Base-by-base conservation (phyloP, 768 basidiomycete species). In the Trametes meyenii region DNA sequence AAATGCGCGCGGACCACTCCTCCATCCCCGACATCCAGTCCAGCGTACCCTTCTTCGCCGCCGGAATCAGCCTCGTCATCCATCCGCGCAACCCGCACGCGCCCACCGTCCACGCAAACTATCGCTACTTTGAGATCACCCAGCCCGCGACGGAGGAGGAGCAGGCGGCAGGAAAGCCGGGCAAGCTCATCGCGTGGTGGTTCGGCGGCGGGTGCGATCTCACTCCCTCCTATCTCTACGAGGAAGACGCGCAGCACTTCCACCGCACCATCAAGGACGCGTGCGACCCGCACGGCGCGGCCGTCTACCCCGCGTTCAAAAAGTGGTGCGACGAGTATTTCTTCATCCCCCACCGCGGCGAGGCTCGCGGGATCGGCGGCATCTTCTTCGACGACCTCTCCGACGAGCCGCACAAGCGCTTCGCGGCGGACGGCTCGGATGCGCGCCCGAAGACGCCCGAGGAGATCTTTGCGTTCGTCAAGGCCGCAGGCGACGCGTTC, bases 281-380 rank as follows among this genome's bases (percentile, higher is more conserved):
- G 1, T 96, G 93, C 73, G 89, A 90, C 66, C 73, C 77, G 24
- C 88, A 94, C 71, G 86, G 90, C 40, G 64, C 78, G 2, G 76
- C 77, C 26, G 79, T 96, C 54, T 92, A 93, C 77, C 81, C 84
- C 2, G 77, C 80, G 2, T 94, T 95, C 83, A 98, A 98, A 73
- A 83, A 84, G 66, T 98, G 95, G 94, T 98, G 96, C 77, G 97
- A 98, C 75, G 89, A 96, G 72, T 99, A 99, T 78, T 99, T 99
- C 75, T 89, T 82, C 74, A 90, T 98, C 70, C 82, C 91, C 17
- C 97, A 98, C 73, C 86, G 97, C 12, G 71, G 76, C 33, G 97
- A 98, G 77, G 76, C 85, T 2, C 85, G 97, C 45, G 97, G 97
- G 4, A 76, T 99, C 50, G 97, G 97, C 35, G 97, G 97, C 0